Evolutionary conservation across 2,329 filamentous ascomycete species (phyloP).

Genomic region (Anthostomella pinea): DNA sequence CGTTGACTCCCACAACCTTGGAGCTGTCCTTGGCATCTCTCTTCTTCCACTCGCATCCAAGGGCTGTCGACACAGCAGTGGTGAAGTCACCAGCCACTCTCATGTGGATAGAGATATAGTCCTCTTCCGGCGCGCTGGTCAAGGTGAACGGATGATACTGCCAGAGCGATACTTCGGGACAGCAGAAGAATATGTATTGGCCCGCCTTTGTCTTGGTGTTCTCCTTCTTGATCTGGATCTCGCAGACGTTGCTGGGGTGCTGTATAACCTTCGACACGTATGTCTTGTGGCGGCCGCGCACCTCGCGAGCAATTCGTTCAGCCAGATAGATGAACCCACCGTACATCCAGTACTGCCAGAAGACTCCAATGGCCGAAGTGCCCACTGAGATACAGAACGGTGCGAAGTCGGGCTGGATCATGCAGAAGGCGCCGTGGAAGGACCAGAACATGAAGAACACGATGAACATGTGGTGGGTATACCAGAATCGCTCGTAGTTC

Average conservation of each 20-base stretch:
- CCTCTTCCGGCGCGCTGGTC: constrained; percentile 83
- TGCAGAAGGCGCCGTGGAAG: constrained; percentile 85
- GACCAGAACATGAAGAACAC: constrained; percentile 89
- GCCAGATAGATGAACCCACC: constrained; percentile 76
- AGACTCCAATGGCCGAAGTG: constrained; percentile 66
- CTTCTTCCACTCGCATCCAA: constrained; percentile 72
- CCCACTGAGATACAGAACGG: constrained; percentile 73
- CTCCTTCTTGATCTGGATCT: constrained; percentile 91
- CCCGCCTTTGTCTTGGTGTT: constrained; percentile 77
- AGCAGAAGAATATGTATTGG: constrained; percentile 88
- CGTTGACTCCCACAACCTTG: constrained; percentile 67
- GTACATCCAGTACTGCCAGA: constrained; percentile 90
- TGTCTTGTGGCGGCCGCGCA: constrained; percentile 78
- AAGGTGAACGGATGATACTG: constrained; percentile 87
- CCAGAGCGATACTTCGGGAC: constrained; percentile 81
- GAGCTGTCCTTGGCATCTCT: constrained; percentile 51
- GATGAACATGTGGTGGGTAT: constrained; percentile 84
- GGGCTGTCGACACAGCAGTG: constrained; percentile 61
- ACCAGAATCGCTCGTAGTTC: constrained; percentile 90
- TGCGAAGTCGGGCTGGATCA: constrained; percentile 81
- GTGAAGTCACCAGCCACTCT: constrained; percentile 83
- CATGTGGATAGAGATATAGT: constrained; percentile 85
- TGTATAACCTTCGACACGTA: constrained; percentile 87
- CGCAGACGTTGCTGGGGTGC: constrained; percentile 83
- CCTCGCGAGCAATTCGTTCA: constrained; percentile 75